Evolutionary conservation across 495 filamentous ascomycete species (phyloP).

Genomic region (Penicillium chermesinum): DNA sequence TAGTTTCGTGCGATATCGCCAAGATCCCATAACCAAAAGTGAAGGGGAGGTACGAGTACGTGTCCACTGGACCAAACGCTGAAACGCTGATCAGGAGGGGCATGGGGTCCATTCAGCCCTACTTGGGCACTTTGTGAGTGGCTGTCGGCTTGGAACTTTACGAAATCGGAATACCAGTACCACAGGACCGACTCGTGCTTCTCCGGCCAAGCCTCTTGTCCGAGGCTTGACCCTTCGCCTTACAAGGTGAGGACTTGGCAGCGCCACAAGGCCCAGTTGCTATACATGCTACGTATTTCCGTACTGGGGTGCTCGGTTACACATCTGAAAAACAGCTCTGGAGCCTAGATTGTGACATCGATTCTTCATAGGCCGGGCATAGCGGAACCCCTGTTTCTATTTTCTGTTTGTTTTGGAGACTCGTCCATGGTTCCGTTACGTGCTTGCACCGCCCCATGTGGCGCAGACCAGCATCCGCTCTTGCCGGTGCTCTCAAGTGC

Average conservation of each 20-base stretch:
- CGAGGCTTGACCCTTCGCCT: conserved; percentile 28
- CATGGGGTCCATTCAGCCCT: conserved; percentile 20
- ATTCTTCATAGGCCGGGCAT: background rate
- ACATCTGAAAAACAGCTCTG: no score
- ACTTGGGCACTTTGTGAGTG: conserved; percentile 10
- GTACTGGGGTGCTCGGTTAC: no score
- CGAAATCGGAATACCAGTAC: background rate
- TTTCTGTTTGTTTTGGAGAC: background rate
- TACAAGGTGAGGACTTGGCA: conserved; percentile 16
- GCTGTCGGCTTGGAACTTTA: conserved; percentile 8
- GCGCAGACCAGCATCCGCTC: background rate
- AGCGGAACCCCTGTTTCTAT: background rate
- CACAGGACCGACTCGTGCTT: background rate
- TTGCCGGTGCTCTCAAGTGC: no score
- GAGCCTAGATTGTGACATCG: no score
- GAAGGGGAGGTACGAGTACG: conserved; percentile 7
- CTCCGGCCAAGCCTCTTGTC: conserved; percentile 30
- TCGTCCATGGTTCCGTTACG: background rate
- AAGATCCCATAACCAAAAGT: background rate
- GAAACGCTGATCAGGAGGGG: conserved; percentile 19
- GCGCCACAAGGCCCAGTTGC: conserved; percentile 16
- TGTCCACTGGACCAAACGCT: conserved; percentile 15
- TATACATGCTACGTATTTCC: no score
- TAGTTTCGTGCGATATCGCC: no score
- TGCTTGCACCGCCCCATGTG: background rate